Evolutionary conservation across 768 basidiomycete species (phyloP), one percentile per base, ranked within the genome.

Genomic region (Pleurotus pulmonarius): DNA sequence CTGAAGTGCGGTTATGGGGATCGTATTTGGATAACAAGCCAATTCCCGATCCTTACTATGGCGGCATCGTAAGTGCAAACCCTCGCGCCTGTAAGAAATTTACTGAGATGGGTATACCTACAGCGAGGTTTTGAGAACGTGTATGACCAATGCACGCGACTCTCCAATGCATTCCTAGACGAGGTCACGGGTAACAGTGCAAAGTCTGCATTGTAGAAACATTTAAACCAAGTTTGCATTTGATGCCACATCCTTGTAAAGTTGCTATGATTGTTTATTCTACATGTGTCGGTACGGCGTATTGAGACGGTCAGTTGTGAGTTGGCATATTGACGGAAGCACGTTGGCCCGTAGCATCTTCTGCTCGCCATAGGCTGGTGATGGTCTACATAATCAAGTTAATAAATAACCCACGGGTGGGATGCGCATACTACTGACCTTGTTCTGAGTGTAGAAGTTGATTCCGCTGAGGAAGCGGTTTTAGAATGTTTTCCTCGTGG

Each of bases 401-500:
- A 45, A 45, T 11, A 61, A 24, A 16, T 52, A 4, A 52, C 16
- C 46, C 13, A 22, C 48, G 22, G 26, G 38, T 7, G 49, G 9
- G 46, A 4, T 20, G 46, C 13, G 38, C 63, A 56, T 61, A 83
- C 88, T 34, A 34, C 29, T 34, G 11, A 34, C 29, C 85, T 97
- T 98, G 70, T 93, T 88, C 70, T 94, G 90, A 3, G 96, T 98
- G 69, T 94, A 98, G 75, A 98, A 98, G 69, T 91, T 91, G 72
- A 98, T 82, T 22, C 92, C 95, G 60, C 90, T 88, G 64, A 5
- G 25, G 51, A 26, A 37, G 16, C 43, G 61, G 49, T 58, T 8
- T 51, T 44, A 38, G 51, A 55, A 52, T 9, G 16, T 41, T 5
- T 9, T 46, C 29, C 3, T 43, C 54, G 22, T 47, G 9, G 2